Evolutionary conservation across 768 basidiomycete species (phyloP).

Genomic region (Nidularia sp.): DNA sequence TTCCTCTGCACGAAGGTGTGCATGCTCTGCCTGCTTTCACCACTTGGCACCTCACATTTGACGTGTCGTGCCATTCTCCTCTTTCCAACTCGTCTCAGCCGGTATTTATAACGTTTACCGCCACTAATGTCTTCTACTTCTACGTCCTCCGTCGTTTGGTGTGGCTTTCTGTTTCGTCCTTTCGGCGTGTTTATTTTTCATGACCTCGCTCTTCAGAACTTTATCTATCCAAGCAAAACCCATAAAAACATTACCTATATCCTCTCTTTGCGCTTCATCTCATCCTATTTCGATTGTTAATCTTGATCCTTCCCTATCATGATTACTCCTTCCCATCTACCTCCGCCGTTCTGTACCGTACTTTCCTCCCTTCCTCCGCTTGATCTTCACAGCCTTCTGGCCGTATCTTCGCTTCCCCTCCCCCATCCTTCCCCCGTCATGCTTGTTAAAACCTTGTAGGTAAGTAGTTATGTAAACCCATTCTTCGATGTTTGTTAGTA

Average conservation of each 20-base stretch:
- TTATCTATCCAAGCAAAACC: conserved; percentile 36
- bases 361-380: conserved; percentile 5
- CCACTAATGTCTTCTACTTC: conserved; percentile 20
- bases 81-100: background rate
- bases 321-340: background rate
- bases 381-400: conserved; percentile 4
- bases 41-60: no score
- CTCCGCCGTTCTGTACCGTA: conserved; percentile 5
- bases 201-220: conserved; percentile 9
- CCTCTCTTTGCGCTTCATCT: conserved; percentile 31
- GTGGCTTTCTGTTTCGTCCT: conserved; percentile 30
- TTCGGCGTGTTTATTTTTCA: conserved; percentile 19
- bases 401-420: conserved; percentile 9
- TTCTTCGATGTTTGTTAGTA: conserved; percentile 16
- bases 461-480: conserved; percentile 40
- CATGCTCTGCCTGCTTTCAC: no score
- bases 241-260: conserved; percentile 50
- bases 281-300: conserved; percentile 17
- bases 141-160: conserved; percentile 13
- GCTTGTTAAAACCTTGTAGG: conserved; percentile 23
- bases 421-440: conserved; percentile 9
- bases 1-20: no score
- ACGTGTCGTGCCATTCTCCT: background rate
- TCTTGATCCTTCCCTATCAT: background rate
- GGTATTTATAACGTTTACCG: conserved; percentile 31